Base-by-base conservation (phyloP, 139 green algal species). In the Coccomyxa sp. region DNA sequence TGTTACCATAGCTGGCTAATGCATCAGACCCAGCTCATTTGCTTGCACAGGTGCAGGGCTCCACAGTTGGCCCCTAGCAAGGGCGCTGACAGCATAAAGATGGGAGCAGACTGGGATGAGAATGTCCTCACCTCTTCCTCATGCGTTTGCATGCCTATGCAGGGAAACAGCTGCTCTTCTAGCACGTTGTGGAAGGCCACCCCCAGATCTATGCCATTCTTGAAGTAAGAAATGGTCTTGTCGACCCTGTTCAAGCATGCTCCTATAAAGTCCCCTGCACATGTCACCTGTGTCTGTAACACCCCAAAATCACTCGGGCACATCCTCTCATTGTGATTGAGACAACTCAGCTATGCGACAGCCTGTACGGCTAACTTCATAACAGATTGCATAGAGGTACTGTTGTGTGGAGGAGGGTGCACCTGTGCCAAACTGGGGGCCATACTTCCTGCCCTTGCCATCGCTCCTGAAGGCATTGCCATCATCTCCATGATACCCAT, bases 401-500 rank as follows among this genome's bases (percentile, higher is more conserved):
- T 31, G 14, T 41, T 14, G 33, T 74, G 14, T 74, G 71, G 18
- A 76, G 18, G 4, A 38, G 16, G 22, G 35, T 68, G 38, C 38
- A 83, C 87, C 87, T 85, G 86, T 89, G 27, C 39, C 81, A 76
- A 88, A 93, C 4, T 34, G 76, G 16, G 89, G 89, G 0, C 89
- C 89, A 79, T 90, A 93, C 6, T 68, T 40, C 18, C 71, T 74
- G n/a, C 89, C 89, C 31, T 77, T 86, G 34, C 88, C 88, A 58
- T 70, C 79, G 27, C 83, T 88, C 31, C 82, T 74, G 70, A 97
- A 97, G 0, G 86, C 84, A 69, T 90, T 79, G 22, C 91, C 89
- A 72, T 95, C 90, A 72, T 95, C 90, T 0, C 91, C 91, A 55
- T 95, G 91, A 78, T 95, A 96, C 12, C 93, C 92, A 69, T 95